phyloP scores from a whole-genome alignment of 2,329 filamentous ascomycete species.

The Fusarium fracticaudum region DNA sequence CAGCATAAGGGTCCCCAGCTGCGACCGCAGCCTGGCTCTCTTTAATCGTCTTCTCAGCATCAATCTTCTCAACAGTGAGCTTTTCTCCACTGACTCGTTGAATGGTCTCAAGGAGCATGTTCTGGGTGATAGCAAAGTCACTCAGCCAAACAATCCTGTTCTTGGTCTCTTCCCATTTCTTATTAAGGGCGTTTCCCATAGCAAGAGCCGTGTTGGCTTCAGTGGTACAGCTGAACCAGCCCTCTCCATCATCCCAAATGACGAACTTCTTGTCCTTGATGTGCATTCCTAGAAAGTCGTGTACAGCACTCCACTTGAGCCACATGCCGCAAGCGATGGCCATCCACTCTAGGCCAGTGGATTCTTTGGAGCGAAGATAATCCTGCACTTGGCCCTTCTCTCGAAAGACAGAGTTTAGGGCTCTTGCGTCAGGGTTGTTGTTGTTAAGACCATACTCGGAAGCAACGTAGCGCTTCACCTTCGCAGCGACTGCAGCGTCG shows the following conservation, averaged over 20 bases:
- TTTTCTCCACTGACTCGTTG: not conserved
- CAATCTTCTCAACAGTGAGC: not conserved
- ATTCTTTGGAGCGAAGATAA: conserved; percentile 2
- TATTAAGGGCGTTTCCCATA: not conserved
- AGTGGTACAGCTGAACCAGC: conserved; percentile 9
- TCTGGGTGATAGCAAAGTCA: conserved; percentile 6
- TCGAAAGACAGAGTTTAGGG: not conserved
- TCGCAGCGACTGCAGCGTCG: not conserved
- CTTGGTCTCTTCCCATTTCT: conserved; percentile 11
- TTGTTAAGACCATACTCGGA: conserved; percentile 13
- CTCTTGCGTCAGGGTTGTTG: conserved; percentile 3
- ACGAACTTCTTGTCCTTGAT: conserved; percentile 11
- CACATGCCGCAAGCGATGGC: conserved; percentile 11
- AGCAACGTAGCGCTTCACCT: not conserved
- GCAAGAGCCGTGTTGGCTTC: conserved; percentile 3
- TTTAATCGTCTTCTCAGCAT: not conserved
- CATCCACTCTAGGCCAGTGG: conserved; percentile 2
- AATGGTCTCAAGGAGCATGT: not conserved
- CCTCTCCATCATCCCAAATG: conserved; percentile 3
- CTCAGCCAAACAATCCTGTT: conserved; percentile 6
- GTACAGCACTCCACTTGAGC: conserved; percentile 8
- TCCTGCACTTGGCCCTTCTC: conserved; percentile 13
- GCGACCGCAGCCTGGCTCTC: not conserved
- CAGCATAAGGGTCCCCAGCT: not conserved
- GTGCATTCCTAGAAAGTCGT: conserved; percentile 6